These are phyloP conservation scores for Entomortierella parvispora DNA, from an alignment of 192 early-diverging fungal species.

Conservation along the genomic window DNA sequence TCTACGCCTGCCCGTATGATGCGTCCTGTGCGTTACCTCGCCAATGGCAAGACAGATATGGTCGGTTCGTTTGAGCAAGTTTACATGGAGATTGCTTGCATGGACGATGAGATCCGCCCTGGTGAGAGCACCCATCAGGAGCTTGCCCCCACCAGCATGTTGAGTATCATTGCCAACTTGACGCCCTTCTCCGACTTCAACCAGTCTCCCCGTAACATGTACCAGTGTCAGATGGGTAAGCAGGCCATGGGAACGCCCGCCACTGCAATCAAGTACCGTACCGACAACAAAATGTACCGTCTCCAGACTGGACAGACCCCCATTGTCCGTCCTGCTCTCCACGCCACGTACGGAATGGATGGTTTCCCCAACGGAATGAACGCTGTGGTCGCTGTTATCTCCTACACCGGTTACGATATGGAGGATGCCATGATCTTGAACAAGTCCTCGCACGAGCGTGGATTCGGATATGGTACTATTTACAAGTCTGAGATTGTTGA, in stretches of 20 bases:
- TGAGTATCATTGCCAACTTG: conserved; percentile 93
- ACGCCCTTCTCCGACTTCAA: conserved; percentile 99
- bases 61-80: conserved; percentile 98
- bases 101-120: conserved; percentile 91
- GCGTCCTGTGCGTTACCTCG: conserved; percentile 91
- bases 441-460: conserved; percentile 94
- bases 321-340: conserved; percentile 87
- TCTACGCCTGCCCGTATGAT: conserved; percentile 90
- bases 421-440: conserved; percentile 99
- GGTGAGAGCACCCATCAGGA: conserved; percentile 94
- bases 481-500: conserved; percentile 96
- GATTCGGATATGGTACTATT: conserved; percentile 95
- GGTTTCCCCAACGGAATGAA: conserved; percentile 96
- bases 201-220: conserved; percentile 99
- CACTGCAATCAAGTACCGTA: conserved; percentile 84
- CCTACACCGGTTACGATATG: conserved; percentile 99
- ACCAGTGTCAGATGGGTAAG: conserved; percentile 99
- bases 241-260: conserved; percentile 99
- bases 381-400: conserved; percentile 96
- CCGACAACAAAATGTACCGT: conserved; percentile 98
- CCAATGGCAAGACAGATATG: conserved; percentile 80
- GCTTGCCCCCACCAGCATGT: conserved; percentile 88
- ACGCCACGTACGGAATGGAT: conserved; percentile 92
- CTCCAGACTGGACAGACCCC: conserved; percentile 97
- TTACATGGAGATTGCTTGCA: conserved; percentile 98